Conservation (phyloP, 2,329 filamentous ascomycete genomes). For the Colletotrichum truncatum region DNA sequence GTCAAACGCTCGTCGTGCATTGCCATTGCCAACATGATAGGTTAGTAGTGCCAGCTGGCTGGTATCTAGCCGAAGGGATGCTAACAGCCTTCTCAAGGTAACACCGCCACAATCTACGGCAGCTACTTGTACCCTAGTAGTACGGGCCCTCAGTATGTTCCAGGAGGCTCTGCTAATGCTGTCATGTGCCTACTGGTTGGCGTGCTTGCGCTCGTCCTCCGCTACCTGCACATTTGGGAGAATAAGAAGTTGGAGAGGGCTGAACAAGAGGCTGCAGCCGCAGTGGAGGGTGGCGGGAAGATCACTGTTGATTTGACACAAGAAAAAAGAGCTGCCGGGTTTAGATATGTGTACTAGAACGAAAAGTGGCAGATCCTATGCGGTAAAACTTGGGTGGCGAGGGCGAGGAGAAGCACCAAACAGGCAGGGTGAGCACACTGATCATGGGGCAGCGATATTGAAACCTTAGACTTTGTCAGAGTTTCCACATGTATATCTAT, state of each 20-base stretch:
- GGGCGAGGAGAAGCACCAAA: too few relatives aligned
- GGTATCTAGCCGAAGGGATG: neutral
- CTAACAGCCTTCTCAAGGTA: constrained; percentile 50
- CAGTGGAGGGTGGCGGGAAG: constrained; percentile 27
- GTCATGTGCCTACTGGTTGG: constrained; percentile 70
- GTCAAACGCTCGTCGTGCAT: constrained; percentile 73
- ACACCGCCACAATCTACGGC: constrained; percentile 58
- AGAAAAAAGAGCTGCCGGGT: constrained; percentile 35
- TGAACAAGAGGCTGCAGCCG: constrained; percentile 39
- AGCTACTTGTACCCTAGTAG: constrained; percentile 44
- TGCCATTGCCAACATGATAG: constrained; percentile 71
- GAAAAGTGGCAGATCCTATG: too few relatives aligned
- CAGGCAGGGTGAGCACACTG: too few relatives aligned
- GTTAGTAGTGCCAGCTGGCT: neutral
- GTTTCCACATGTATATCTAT: too few relatives aligned
- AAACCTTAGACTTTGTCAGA: too few relatives aligned
- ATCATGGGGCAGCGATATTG: too few relatives aligned
- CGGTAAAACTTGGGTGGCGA: too few relatives aligned
- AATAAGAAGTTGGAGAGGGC: constrained; percentile 67
- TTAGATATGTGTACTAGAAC: constrained; percentile 41
- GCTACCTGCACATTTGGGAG: constrained; percentile 65
- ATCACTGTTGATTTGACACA: constrained; percentile 2
- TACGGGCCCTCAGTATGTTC: constrained; percentile 53
- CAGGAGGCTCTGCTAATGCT: constrained; percentile 68
- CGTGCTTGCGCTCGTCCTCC: constrained; percentile 59